phyloP scores from a whole-genome alignment of 805 yeast species.

The Kluyveromyces lactis region DNA sequence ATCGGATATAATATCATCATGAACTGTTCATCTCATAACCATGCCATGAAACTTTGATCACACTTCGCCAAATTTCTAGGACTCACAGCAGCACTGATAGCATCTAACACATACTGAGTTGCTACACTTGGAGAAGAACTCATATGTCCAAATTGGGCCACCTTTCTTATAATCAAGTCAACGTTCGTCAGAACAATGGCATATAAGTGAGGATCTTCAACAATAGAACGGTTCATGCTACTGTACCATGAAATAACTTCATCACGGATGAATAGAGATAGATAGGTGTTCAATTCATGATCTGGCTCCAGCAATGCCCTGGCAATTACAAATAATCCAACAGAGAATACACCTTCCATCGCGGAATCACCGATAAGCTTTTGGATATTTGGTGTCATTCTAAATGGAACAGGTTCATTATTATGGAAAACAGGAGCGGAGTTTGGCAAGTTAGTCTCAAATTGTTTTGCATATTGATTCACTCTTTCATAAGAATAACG shows the following conservation, averaged over 20 bases:
- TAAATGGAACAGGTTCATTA: conserved; percentile 89
- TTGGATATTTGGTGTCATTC: conserved; percentile 94
- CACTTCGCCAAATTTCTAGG: conserved; percentile 89
- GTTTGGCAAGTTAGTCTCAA: conserved; percentile 30
- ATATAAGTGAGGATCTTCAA: conserved; percentile 73
- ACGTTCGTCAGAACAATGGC: conserved; percentile 86
- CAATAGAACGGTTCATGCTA: conserved; percentile 74
- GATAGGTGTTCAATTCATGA: conserved; percentile 80
- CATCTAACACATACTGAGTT: conserved; percentile 82
- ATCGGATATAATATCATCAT: no score
- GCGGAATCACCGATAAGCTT: conserved; percentile 90
- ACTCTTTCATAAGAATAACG: conserved; percentile 47
- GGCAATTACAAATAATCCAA: conserved; percentile 76
- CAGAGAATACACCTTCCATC: conserved; percentile 83
- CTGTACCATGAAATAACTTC: conserved; percentile 93
- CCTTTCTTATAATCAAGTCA: conserved; percentile 72
- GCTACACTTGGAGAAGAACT: conserved; percentile 51
- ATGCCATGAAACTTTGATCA: conserved; percentile 94
- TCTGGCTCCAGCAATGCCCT: conserved; percentile 86
- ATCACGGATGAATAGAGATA: conserved; percentile 92
- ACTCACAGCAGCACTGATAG: conserved; percentile 90
- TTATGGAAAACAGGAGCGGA: conserved; percentile 79
- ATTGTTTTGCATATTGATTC: conserved; percentile 31
- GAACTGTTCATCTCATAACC: no score
- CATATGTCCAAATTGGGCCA: conserved; percentile 64